Percentiles rank a stretch among this genome's conserved stretches.
Evolutionary conservation across 2,329 filamentous ascomycete genomes (phyloP).

Genomic region (Trichocomaceae sp.): DNA sequence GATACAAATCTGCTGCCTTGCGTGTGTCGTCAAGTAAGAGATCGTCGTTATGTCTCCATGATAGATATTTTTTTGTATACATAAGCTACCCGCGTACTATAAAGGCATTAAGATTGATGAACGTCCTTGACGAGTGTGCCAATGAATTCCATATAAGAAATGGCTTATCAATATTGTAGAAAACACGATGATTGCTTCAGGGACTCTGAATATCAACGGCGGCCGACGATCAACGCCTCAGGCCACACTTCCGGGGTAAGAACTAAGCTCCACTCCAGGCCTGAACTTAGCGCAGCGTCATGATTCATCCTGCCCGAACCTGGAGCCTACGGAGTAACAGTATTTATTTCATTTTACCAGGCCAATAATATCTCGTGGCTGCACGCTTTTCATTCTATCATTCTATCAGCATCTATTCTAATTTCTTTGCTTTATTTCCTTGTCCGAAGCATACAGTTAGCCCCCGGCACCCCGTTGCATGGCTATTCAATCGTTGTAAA

Average conservation of each 20-base stretch:
- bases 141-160: too few species aligned
- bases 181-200: too few species aligned
- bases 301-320: not conserved
- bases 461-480: conserved; percentile 3
- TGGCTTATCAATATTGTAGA: too few species aligned
- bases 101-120: too few species aligned
- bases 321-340: not conserved
- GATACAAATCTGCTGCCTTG: too few species aligned
- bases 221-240: not conserved
- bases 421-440: not conserved
- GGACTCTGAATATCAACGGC: too few species aligned
- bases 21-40: too few species aligned
- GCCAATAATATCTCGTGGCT: not conserved
- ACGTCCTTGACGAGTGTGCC: too few species aligned
- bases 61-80: too few species aligned
- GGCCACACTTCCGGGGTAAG: not conserved
- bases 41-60: too few species aligned
- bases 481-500: conserved; percentile 15
- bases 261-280: not conserved
- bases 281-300: not conserved
- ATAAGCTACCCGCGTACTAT: too few species aligned
- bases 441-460: not conserved
- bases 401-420: not conserved
- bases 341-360: not conserved
- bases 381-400: not conserved